These are phyloP conservation scores for Scalesia atractyloides DNA, from an alignment of 129 eudicot species.

Conservation along the genomic window DNA sequence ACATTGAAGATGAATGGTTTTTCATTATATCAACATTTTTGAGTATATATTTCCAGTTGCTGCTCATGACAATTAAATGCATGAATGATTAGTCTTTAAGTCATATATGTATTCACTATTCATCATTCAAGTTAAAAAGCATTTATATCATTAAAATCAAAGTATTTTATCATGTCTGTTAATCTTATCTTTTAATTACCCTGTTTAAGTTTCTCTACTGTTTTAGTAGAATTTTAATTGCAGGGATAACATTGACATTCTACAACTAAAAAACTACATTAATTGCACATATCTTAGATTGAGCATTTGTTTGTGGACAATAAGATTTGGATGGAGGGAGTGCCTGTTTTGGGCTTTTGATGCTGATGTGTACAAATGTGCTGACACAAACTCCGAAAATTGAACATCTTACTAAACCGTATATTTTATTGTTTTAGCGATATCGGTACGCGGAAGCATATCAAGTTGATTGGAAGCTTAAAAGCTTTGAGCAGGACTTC, in stretches of 20 bases:
- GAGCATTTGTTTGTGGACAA: neutral
- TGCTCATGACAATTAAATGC: slow-evolving; percentile 4
- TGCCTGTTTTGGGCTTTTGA: neutral
- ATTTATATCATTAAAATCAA: neutral
- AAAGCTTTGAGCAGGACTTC: slow-evolving; percentile 65
- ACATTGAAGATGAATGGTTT: slow-evolving; percentile 10
- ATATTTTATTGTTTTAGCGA: slow-evolving; percentile 48
- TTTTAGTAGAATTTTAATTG: neutral
- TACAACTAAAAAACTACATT: neutral
- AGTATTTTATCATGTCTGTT: neutral
- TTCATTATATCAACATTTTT: neutral
- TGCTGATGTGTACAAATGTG: neutral
- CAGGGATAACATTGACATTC: neutral
- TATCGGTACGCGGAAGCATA: slow-evolving; percentile 80
- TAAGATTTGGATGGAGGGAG: neutral
- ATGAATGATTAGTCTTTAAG: neutral
- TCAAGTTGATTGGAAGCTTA: slow-evolving; percentile 70
- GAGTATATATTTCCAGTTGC: neutral
- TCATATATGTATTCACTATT: neutral
- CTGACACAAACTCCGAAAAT: neutral
- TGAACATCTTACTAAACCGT: neutral
- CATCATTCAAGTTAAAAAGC: neutral
- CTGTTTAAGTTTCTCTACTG: neutral
- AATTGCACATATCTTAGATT: neutral
- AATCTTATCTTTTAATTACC: neutral